Evolutionary conservation across 805 yeast species (phyloP), one percentile per base, ranked within the genome.

Genomic region (Candida ponderosae): DNA sequence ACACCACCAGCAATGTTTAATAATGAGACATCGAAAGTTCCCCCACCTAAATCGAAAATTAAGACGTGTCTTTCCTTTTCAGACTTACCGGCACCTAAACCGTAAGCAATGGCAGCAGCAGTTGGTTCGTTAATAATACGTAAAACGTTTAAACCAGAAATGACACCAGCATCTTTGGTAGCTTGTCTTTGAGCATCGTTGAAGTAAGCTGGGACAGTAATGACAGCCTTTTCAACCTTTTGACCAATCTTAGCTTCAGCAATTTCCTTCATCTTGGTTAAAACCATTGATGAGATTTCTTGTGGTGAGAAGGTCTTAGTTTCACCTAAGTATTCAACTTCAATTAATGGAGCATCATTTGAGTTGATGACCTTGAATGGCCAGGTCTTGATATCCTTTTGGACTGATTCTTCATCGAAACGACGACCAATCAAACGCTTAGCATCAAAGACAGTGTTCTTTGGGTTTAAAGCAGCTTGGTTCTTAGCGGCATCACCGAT

Each of bases 61-160:
- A 88, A 73, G 46, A 88, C 90, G 67, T 87, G 86, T 66, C 81
- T 81, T 72, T 88, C 96, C 48, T 74, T 76, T 45, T 76, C 80
- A 48, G 81, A 73, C 58, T 72, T 81, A 67, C 86, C 87, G 56
- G 88, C 87, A 79, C 90, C 95, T 56, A 89, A 77, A 78, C 97
- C 97, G 79, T 89, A 89, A 63, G 97, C 97, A 72, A 89, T 87
- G 55, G 97, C 97, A 59, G 97, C 97, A 48, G 97, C 97, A 53
- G 97, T 82, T 57, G 86, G 85, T 70, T 79, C 85, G 74, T 79
- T 79, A 53, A 79, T 79, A 64, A 79, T 79, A 70, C 86, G 74
- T 65, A 77, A 65, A 56, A 79, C 85, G 75, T 79, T 77, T 67
- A 79, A 70, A 67, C 86, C 86, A 50, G 86, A 76, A 68, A 79